A percentile compares a stretch with the other conserved stretches of the same genome.
Evolutionary conservation across 805 yeast genomes (phyloP).

Genomic region (Candida sithepensis): DNA sequence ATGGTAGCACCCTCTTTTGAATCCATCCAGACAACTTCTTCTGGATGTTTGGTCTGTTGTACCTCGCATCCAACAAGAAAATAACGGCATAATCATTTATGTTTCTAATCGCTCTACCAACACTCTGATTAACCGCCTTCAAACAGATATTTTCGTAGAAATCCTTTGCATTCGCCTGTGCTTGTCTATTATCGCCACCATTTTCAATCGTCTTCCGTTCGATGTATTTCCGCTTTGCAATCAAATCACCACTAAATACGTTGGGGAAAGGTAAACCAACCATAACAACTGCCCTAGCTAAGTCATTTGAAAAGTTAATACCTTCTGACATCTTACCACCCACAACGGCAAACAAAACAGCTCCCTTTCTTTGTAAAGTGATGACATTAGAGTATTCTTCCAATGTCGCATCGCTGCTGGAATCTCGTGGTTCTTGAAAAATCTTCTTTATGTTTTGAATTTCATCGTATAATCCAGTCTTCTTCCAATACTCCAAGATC

Average conservation of each 20-base stretch:
- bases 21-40: conserved; percentile 76
- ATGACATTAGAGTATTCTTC: conserved; percentile 47
- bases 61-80: conserved; percentile 67
- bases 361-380: conserved; percentile 41
- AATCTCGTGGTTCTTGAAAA: conserved; percentile 52
- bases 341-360: conserved; percentile 76
- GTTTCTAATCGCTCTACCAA: conserved; percentile 90
- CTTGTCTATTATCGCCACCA: conserved; percentile 46
- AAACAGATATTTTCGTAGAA: conserved; percentile 83
- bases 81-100: conserved; percentile 75
- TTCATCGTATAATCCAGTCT: conserved; percentile 27
- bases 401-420: conserved; percentile 44
- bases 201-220: conserved; percentile 44
- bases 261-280: conserved; percentile 90
- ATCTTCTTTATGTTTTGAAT: conserved; percentile 41
- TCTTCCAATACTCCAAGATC: conserved; percentile 53
- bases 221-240: conserved; percentile 65
- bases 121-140: conserved; percentile 88
- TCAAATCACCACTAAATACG: conserved; percentile 72
- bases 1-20: conserved; percentile 31
- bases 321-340: conserved; percentile 95
- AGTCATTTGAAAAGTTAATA: conserved; percentile 79
- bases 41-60: conserved; percentile 39
- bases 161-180: conserved; percentile 44
- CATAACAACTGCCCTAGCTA: conserved; percentile 87